Evolutionary conservation across 2,329 filamentous ascomycete genomes (phyloP).

Genomic region (Elsinoe necatrix): DNA sequence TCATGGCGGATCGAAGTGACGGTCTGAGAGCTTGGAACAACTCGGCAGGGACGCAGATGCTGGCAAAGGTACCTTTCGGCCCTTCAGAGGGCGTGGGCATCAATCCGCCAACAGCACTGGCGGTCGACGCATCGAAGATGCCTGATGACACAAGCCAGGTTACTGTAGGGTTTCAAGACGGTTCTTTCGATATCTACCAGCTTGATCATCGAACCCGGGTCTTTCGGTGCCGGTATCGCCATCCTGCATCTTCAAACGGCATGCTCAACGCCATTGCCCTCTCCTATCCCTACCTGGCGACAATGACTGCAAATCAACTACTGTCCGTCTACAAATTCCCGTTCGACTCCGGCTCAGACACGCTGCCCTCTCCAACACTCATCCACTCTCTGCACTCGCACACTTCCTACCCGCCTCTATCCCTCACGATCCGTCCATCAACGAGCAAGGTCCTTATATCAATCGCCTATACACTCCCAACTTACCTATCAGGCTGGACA

Average conservation of each 20-base stretch:
- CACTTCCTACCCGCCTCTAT: conserved; percentile 67
- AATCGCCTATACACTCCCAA: conserved; percentile 76
- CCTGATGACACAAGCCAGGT: conserved; percentile 34
- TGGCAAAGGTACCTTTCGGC: conserved; percentile 41
- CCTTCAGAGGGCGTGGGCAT: conserved; percentile 18
- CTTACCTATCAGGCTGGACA: conserved; percentile 71
- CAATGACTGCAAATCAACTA: conserved; percentile 64
- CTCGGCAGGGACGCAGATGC: conserved; percentile 42
- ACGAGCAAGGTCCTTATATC: conserved; percentile 62
- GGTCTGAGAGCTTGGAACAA: conserved; percentile 75
- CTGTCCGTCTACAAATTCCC: conserved; percentile 67
- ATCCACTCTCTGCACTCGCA: conserved; percentile 74
- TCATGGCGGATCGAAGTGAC: conserved; percentile 61
- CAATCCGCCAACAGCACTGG: conserved; percentile 51
- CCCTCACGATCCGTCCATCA: conserved; percentile 69
- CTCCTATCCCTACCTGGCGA: conserved; percentile 66
- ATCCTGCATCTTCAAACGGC: conserved; percentile 55
- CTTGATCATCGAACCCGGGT: conserved; percentile 40
- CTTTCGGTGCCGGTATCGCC: conserved; percentile 48
- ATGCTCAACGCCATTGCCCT: conserved; percentile 63
- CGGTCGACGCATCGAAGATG: conserved; percentile 44
- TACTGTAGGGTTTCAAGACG: conserved; percentile 61
- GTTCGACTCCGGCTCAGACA: conserved; percentile 20
- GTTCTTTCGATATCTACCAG: conserved; percentile 62
- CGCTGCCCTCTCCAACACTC: conserved; percentile 33